These are phyloP conservation scores for Podosphaera leucotricha DNA, from an alignment of 2,329 filamentous ascomycete species.

Conservation along the genomic window DNA sequence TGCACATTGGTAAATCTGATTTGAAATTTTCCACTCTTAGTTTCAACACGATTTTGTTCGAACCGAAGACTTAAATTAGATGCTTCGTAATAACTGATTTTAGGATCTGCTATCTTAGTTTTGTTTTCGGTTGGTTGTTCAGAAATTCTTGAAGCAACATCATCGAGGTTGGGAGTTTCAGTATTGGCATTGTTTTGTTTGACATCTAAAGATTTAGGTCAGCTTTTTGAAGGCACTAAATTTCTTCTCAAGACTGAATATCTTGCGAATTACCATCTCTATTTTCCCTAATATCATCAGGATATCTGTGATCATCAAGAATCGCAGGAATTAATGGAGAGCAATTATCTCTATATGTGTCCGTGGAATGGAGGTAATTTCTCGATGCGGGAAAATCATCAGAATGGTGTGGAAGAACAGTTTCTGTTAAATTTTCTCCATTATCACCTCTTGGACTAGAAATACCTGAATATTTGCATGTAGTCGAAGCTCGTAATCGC, in stretches of 20 bases:
- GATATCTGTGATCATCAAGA: too few species aligned
- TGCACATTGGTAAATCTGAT: background rate
- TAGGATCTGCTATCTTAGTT: background rate
- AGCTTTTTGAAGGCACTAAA: background rate
- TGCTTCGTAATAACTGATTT: background rate
- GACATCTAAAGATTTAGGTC: background rate
- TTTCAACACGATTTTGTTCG: background rate
- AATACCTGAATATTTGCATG: background rate
- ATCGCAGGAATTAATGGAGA: too few species aligned
- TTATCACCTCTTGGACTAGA: background rate
- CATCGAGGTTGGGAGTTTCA: background rate
- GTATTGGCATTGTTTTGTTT: background rate
- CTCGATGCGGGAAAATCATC: too few species aligned
- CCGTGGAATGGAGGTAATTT: too few species aligned
- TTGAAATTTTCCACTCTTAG: background rate
- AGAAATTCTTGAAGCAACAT: background rate
- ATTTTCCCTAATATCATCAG: too few species aligned
- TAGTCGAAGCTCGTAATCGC: conserved; percentile 7
- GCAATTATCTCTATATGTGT: too few species aligned
- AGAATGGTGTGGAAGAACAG: background rate
- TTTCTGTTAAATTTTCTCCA: background rate
- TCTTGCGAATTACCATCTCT: too few species aligned
- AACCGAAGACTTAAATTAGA: background rate
- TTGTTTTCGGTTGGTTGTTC: background rate
- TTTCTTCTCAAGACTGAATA: too few species aligned